These are phyloP conservation scores for Coffea humblotiana DNA, from an alignment of 305 asterid species.

Conservation along the genomic window DNA sequence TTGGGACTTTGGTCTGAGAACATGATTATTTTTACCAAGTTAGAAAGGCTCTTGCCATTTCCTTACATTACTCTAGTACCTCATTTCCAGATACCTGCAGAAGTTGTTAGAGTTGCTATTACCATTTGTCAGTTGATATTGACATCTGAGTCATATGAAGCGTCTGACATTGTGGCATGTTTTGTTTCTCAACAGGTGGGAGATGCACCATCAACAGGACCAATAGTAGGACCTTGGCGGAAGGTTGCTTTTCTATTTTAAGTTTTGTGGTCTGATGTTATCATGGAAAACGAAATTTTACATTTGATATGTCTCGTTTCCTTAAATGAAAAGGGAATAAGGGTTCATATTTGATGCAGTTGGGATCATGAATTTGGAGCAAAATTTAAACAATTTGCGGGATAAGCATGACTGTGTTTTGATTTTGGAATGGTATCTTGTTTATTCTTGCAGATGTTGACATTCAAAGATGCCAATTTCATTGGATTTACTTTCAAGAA, in stretches of 20 bases:
- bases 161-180: background rate
- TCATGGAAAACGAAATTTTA: background rate
- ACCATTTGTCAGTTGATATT: background rate
- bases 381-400: background rate
- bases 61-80: background rate
- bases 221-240: conserved; percentile 95
- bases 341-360: background rate
- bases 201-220: conserved; percentile 59
- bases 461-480: conserved; percentile 90
- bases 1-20: background rate
- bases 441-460: conserved; percentile 71
- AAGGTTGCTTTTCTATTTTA: conserved; percentile 49
- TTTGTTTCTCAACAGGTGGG: conserved; percentile 52
- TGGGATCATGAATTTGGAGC: background rate
- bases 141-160: conserved; percentile 10
- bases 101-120: background rate
- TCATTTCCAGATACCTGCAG: background rate
- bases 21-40: background rate
- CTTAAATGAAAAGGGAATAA: background rate
- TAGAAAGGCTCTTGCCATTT: background rate
- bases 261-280: background rate
- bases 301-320: background rate
- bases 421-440: conserved; percentile 1
- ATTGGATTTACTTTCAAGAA: conserved; percentile 97
- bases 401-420: background rate